phyloP scores from a whole-genome alignment of 2,329 filamentous ascomycete species.

The Verruconis gallopava region DNA sequence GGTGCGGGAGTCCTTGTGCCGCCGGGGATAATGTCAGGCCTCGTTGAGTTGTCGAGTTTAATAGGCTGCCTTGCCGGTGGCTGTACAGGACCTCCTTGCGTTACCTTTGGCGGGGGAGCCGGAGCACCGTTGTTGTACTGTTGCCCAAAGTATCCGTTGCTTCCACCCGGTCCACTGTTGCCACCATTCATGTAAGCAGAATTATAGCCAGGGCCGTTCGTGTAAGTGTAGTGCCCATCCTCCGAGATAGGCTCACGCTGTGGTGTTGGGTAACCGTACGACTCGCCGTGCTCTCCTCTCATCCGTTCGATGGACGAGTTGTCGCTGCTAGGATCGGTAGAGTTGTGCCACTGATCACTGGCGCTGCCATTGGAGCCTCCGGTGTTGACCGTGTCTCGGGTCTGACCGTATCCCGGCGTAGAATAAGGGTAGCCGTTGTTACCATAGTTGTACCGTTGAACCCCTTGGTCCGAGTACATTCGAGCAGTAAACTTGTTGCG shows the following conservation, averaged over 20 bases:
- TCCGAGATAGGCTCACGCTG: conserved; percentile 6
- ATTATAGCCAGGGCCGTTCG: not conserved
- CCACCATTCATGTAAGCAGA: conserved; percentile 1
- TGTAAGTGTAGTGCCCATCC: conserved; percentile 8
- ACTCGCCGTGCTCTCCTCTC: conserved; percentile 27
- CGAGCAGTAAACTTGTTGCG: conserved; percentile 28
- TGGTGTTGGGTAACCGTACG: conserved; percentile 1
- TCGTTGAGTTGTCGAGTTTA: not conserved
- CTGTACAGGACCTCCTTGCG: not conserved
- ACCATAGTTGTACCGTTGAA: conserved; percentile 28
- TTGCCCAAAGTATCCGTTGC: conserved; percentile 15
- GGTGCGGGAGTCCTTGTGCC: conserved; percentile 13
- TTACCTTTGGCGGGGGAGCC: conserved; percentile 2
- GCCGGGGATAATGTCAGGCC: not conserved
- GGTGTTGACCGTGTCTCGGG: conserved; percentile 76
- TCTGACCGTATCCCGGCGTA: conserved; percentile 53
- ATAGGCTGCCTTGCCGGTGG: conserved; percentile 2
- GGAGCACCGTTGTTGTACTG: conserved; percentile 39
- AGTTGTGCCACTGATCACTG: conserved; percentile 48
- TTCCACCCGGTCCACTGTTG: not conserved
- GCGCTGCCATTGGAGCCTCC: conserved; percentile 62
- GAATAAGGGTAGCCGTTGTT: conserved; percentile 34
- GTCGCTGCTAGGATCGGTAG: conserved; percentile 83
- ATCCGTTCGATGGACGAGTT: conserved; percentile 80
- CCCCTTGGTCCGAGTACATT: conserved; percentile 30